A percentile compares a stretch with the other conserved stretches of the same genome.
These are phyloP conservation scores for Cryptococcus sp. DNA, from an alignment of 1,284 basidiomycete genomes.

Conservation along the genomic window DNA sequence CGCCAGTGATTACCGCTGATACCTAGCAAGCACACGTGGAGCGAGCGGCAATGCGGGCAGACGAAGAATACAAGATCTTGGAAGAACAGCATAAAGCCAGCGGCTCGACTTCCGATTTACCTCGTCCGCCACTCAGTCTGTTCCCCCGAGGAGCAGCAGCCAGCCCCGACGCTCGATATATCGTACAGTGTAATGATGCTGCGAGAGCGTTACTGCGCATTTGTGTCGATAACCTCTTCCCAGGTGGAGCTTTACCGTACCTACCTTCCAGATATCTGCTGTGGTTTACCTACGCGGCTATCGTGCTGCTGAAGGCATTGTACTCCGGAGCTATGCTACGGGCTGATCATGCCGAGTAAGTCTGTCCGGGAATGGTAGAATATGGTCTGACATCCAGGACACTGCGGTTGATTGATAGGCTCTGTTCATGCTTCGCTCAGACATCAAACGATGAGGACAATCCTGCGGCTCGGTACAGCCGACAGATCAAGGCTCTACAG, in stretches of 20 bases:
- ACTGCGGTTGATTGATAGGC: constrained; percentile 37
- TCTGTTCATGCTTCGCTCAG: constrained; percentile 34
- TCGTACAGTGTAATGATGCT: constrained; percentile 45
- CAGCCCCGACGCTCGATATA: constrained; percentile 44
- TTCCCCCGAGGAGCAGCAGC: constrained; percentile 45
- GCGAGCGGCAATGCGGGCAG: constrained; percentile 40
- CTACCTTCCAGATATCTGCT: constrained; percentile 44
- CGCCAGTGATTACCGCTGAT: neutral
- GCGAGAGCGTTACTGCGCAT: constrained; percentile 43
- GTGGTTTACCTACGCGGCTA: constrained; percentile 47
- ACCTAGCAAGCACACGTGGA: constrained; percentile 48
- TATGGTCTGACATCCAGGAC: constrained; percentile 16
- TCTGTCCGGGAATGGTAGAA: neutral
- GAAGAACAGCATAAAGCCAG: constrained; percentile 13
- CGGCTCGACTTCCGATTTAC: constrained; percentile 11
- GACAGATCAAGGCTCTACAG: constrained; percentile 32
- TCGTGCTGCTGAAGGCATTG: constrained; percentile 42
- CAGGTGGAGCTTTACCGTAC: constrained; percentile 44
- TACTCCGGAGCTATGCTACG: constrained; percentile 49
- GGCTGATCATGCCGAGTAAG: constrained; percentile 37
- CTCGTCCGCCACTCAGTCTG: constrained; percentile 29
- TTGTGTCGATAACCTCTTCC: constrained; percentile 43
- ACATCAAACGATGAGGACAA: constrained; percentile 40
- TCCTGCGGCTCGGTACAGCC: constrained; percentile 42
- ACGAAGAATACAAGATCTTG: constrained; percentile 27